Base-by-base conservation (phyloP, 2,329 filamentous ascomycete genomes). In the Aspergillus jensenii region DNA sequence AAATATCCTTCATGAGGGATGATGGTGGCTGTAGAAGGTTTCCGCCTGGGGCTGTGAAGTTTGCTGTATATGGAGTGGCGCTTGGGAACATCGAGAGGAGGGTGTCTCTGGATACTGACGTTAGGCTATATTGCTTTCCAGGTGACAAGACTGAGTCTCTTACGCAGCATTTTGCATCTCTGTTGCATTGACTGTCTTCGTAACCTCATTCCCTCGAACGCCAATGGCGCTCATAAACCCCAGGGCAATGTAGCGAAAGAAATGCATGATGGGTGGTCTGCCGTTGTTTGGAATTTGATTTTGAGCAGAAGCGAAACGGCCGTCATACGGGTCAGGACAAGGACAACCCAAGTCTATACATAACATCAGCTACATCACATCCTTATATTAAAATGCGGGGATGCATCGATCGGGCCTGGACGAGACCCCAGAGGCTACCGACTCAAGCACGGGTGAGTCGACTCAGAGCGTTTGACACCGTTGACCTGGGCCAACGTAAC, bases 1-100 rank as follows among this genome's bases (percentile, higher is more conserved):
- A 62, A 47, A 75, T 67, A 21, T 71, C 64, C 3, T 59, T 60
- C 53, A 74, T 63, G 40, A 74, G 61, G 1, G 68, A 64, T 27
- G 60, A 61, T 0, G 73, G 72, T 0, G 73, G 71, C 9, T 69
- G 64, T 6, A 57, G 23, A 11, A 60, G 54, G 33, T 57, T 60
- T 23, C 58, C 54, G 1, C 54, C 58, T 3, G 58, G 54, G 19
- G 37, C 47, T 6, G 50, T 49, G 19, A 54, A 60, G 17, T 52
- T 12, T 4, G 23, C 51, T 23, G 58, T 60, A 15, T 44, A 60
- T 23, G 58, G 58, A 23, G 58, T 60, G 5, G 58, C 58, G 17
- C 35, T 50, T 1, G 58, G 58, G 35, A 60, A 57, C 15, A 50
- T 27, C 2, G 54, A 57, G 11, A 44, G 55, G 15, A 60, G 58